Percentiles rank a stretch among this genome's conserved stretches.
These are phyloP conservation scores for Cenococcum geophilum DNA, from an alignment of 495 filamentous ascomycete species.

Conservation along the genomic window DNA sequence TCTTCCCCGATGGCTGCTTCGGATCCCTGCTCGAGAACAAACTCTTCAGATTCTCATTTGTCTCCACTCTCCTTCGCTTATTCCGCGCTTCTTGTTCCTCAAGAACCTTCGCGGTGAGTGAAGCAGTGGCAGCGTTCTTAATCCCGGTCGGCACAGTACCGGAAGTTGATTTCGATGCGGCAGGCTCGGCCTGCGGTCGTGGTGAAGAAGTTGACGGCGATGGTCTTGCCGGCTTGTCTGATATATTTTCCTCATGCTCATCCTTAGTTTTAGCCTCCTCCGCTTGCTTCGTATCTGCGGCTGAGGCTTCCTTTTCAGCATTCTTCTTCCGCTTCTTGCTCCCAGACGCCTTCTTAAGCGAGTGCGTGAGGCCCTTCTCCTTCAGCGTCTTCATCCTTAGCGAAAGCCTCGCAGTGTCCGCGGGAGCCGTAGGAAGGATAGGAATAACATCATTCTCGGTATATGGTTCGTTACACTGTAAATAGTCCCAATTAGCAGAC, in stretches of 20 bases:
- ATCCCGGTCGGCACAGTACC: slow-evolving; percentile 47
- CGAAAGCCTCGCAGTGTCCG: slow-evolving; percentile 63
- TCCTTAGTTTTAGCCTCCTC: slow-evolving; percentile 22
- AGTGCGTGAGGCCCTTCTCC: slow-evolving; percentile 71
- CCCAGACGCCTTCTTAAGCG: slow-evolving; percentile 71
- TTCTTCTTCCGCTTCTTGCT: slow-evolving; percentile 66
- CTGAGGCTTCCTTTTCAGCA: slow-evolving; percentile 34
- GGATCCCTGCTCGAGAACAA: slow-evolving; percentile 56
- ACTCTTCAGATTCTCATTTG: slow-evolving; percentile 64
- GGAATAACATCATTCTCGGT: slow-evolving; percentile 70
- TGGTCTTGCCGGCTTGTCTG: not conserved
- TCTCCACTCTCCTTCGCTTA: slow-evolving; percentile 66
- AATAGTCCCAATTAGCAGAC: slow-evolving; percentile 8
- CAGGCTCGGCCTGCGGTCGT: not conserved
- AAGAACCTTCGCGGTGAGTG: slow-evolving; percentile 74
- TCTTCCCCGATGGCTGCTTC: slow-evolving; percentile 43
- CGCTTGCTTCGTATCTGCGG: slow-evolving; percentile 5
- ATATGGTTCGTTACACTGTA: slow-evolving; percentile 69
- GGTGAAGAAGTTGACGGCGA: not conserved
- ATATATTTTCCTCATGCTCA: slow-evolving; percentile 13
- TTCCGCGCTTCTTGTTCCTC: slow-evolving; percentile 77
- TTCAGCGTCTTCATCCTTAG: slow-evolving; percentile 59
- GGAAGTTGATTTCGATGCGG: not conserved
- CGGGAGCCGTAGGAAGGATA: slow-evolving; percentile 65
- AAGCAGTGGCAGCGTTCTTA: slow-evolving; percentile 80